These are phyloP conservation scores for Coprinellus aureogranulatus DNA, from an alignment of 768 basidiomycete genomes.

Conservation along the genomic window DNA sequence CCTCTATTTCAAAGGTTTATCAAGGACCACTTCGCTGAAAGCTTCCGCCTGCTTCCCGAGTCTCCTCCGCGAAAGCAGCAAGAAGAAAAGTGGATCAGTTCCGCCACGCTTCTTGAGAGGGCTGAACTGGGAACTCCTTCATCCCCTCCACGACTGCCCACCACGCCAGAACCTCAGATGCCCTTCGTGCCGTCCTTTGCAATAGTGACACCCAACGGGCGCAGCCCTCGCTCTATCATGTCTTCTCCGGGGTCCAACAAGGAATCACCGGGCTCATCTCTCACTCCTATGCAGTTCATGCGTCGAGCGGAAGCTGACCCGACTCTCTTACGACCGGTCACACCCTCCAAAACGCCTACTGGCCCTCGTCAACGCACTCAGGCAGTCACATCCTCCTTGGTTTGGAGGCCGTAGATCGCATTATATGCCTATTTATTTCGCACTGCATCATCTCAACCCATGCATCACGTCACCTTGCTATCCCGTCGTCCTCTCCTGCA, in stretches of 20 bases:
- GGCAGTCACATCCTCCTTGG: conserved; percentile 42
- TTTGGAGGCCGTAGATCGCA: conserved; percentile 62
- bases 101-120: conserved; percentile 49
- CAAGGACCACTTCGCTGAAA: conserved; percentile 80
- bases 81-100: conserved; percentile 84
- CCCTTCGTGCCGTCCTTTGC: conserved; percentile 66
- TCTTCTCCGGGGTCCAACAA: conserved; percentile 48
- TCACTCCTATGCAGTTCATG: conserved; percentile 82
- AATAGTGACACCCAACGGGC: conserved; percentile 54
- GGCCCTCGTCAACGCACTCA: conserved; percentile 37
- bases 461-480: neutral
- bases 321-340: conserved; percentile 52
- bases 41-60: conserved; percentile 70
- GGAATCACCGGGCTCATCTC: conserved; percentile 51
- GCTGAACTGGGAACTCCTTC: conserved; percentile 20
- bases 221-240: conserved; percentile 49
- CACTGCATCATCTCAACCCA: neutral
- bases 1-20: conserved; percentile 60
- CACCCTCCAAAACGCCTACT: conserved; percentile 59
- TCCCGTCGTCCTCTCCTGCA: neutral
- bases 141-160: conserved; percentile 41
- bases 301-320: conserved; percentile 66
- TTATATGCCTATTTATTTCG: neutral
- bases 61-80: conserved; percentile 49
- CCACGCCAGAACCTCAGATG: conserved; percentile 65